Percentiles rank a stretch among this genome's conserved stretches.
Evolutionary conservation across 129 eudicot species (phyloP).

Genomic region (Flaveria brownii): DNA sequence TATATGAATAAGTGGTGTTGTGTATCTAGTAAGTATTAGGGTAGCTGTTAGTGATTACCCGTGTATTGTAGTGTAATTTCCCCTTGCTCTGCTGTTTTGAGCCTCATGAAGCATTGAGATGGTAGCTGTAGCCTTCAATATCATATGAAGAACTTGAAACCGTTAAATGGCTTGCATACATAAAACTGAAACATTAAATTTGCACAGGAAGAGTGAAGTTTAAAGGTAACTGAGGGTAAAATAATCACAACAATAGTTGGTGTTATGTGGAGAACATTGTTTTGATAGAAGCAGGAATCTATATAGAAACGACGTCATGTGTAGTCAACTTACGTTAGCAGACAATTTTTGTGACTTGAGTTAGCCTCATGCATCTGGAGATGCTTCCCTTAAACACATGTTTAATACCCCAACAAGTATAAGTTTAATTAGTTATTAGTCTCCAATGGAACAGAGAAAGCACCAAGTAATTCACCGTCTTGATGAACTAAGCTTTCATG

Average conservation of each 20-base stretch:
- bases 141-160: not conserved
- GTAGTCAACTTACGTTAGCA: not conserved
- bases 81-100: not conserved
- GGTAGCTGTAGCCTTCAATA: not conserved
- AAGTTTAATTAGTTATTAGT: not conserved
- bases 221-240: not conserved
- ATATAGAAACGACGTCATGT: constrained; percentile 3
- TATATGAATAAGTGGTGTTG: constrained; percentile 6
- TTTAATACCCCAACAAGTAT: not conserved
- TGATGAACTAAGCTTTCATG: constrained; percentile 12
- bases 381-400: constrained; percentile 15
- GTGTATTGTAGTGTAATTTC: not conserved
- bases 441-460: not conserved
- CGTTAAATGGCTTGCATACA: not conserved
- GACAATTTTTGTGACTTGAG: constrained; percentile 13
- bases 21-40: constrained; percentile 1
- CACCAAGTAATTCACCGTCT: not conserved
- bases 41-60: not conserved
- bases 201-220: constrained; percentile 2
- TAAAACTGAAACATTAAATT: not conserved
- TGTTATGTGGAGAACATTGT: not conserved
- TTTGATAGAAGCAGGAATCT: not conserved
- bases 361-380: constrained; percentile 7
- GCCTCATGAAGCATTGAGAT: not conserved
- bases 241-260: not conserved